These are phyloP conservation scores for Sungouiozyma ichnusensis DNA, from an alignment of 805 yeast genomes.

Conservation along the genomic window DNA sequence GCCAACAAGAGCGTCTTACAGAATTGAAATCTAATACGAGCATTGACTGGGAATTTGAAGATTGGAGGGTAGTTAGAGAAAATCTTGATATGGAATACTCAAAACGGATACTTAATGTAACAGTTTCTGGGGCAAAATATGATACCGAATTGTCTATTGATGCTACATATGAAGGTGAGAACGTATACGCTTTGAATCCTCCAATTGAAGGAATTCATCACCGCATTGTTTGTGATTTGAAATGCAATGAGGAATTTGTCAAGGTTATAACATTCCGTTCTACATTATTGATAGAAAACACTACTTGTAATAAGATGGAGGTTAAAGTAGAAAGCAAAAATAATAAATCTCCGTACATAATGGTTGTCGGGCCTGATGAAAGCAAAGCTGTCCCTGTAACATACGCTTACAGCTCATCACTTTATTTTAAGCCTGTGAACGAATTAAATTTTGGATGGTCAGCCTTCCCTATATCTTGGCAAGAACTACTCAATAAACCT, in stretches of 20 bases:
- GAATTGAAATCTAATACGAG: conserved; percentile 38
- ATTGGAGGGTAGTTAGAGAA: conserved; percentile 83
- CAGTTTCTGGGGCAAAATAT: conserved; percentile 46
- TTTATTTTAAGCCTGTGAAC: conserved; percentile 54
- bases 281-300: conserved; percentile 58
- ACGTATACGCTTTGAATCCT: conserved; percentile 57
- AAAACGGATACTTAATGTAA: conserved; percentile 53
- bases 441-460: conserved; percentile 62
- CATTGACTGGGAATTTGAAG: conserved; percentile 86
- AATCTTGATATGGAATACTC: conserved; percentile 56
- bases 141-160: conserved; percentile 46
- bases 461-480: conserved; percentile 53
- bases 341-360: conserved; percentile 23
- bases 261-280: conserved; percentile 73
- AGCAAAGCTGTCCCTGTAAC: conserved; percentile 66
- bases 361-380: conserved; percentile 43
- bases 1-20: conserved; percentile 22
- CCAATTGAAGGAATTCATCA: conserved; percentile 53
- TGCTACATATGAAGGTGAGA: conserved; percentile 76
- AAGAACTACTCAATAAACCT: conserved; percentile 38
- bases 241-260: conserved; percentile 62
- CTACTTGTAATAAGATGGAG: conserved; percentile 49
- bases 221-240: conserved; percentile 63
- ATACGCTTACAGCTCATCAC: conserved; percentile 44
- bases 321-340: conserved; percentile 27